Percentiles rank a stretch among this genome's conserved stretches.
These are phyloP conservation scores for Botrytis pseudocinerea DNA, from an alignment of 2,329 filamentous ascomycete genomes.

Conservation along the genomic window DNA sequence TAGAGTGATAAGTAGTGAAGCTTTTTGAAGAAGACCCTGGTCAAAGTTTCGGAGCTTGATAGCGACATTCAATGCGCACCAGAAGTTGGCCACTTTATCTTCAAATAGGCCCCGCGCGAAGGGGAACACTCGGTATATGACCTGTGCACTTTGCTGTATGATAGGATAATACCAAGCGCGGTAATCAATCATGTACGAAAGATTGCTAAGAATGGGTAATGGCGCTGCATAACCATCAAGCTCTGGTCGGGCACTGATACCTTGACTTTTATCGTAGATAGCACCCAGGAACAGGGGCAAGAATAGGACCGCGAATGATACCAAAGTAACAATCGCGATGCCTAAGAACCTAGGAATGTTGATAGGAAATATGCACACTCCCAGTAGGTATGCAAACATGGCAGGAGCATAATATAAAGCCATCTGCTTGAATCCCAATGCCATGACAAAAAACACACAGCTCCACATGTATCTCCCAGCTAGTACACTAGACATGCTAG, in stretches of 20 bases:
- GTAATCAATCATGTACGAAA: conserved; percentile 60
- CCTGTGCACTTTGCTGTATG: conserved; percentile 76
- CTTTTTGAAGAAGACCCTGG: conserved; percentile 68
- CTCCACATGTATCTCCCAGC: conserved; percentile 85
- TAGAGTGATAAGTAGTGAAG: conserved; percentile 73
- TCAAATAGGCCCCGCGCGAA: conserved; percentile 96
- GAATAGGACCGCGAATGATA: conserved; percentile 73
- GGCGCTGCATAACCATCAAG: conserved; percentile 60
- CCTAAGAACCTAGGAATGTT: conserved; percentile 67
- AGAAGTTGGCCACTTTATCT: conserved; percentile 98
- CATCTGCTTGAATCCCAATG: conserved; percentile 99
- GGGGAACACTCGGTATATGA: conserved; percentile 90
- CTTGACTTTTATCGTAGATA: conserved; percentile 65
- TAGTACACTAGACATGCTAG: conserved; percentile 84
- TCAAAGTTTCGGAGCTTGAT: conserved; percentile 82
- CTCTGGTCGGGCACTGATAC: conserved; percentile 58
- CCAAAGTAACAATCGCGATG: conserved; percentile 71
- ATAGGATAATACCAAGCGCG: conserved; percentile 72
- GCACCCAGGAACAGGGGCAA: conserved; percentile 74
- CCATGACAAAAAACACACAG: conserved; percentile 88
- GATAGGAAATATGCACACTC: conserved; percentile 78
- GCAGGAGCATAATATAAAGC: conserved; percentile 94
- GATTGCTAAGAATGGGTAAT: conserved; percentile 60
- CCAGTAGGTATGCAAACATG: conserved; percentile 88
- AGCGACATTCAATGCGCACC: conserved; percentile 88